Evolutionary conservation across 352 stramenopile genomes (phyloP).

Genomic region (Pythium periplocum): DNA sequence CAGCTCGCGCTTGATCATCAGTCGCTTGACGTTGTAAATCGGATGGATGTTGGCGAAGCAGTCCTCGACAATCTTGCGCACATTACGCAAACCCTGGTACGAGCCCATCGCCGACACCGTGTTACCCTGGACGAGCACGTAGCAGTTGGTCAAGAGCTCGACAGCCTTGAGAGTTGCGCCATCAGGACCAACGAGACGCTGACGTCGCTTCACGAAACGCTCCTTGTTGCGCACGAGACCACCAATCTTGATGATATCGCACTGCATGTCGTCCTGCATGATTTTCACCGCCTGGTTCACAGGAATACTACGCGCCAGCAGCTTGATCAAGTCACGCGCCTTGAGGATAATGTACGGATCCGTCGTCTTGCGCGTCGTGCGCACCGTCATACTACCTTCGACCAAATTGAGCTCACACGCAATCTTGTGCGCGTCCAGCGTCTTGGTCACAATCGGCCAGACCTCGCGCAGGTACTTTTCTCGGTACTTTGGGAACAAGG

Average conservation of each 20-base stretch:
- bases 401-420: slow-evolving; percentile 98
- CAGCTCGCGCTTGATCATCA: slow-evolving; percentile 99
- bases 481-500: slow-evolving; percentile 99
- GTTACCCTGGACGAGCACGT: slow-evolving; percentile 98
- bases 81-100: slow-evolving; percentile 91
- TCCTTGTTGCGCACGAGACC: slow-evolving; percentile 99
- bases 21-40: slow-evolving; percentile 99
- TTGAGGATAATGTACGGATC: slow-evolving; percentile 99
- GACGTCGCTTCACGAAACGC: slow-evolving; percentile 98
- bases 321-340: slow-evolving; percentile 97
- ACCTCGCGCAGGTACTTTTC: slow-evolving; percentile 99
- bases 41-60: slow-evolving; percentile 99
- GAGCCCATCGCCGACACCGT: slow-evolving; percentile 91
- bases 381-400: slow-evolving; percentile 90
- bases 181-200: slow-evolving; percentile 97
- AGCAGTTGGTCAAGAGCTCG: slow-evolving; percentile 99
- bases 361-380: slow-evolving; percentile 94
- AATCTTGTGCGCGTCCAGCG: slow-evolving; percentile 94
- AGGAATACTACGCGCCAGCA: slow-evolving; percentile 96
- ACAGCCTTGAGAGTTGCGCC: slow-evolving; percentile 97
- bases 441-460: slow-evolving; percentile 97
- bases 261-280: slow-evolving; percentile 97
- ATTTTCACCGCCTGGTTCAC: slow-evolving; percentile 97
- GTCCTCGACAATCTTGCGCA: slow-evolving; percentile 97
- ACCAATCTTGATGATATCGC: slow-evolving; percentile 99